Evolutionary conservation across 257 asterid species (phyloP), one percentile per base, ranked within the genome.

Genomic region (Eustoma russellianum): DNA sequence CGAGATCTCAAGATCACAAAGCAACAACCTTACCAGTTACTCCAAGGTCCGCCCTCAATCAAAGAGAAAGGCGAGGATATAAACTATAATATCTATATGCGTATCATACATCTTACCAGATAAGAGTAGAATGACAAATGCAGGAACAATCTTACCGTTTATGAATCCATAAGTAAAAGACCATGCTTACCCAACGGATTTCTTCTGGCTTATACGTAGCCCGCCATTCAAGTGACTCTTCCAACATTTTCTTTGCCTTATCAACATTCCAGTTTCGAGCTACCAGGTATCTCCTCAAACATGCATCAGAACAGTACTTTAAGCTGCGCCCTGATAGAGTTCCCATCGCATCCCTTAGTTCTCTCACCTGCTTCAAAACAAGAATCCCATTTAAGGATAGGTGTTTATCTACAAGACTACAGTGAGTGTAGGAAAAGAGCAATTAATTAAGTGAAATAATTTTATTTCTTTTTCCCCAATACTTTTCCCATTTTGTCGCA

Each of bases 221-320:
- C 52, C 97, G 76, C 97, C 97, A 89, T 60, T 76, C 71, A 33
- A 90, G 70, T 46, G 94, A 74, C 53, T 74, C 91, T 70, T 72
- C 77, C 66, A 90, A 52, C 96, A 90, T 81, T 56, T 74, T 90
- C 19, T 78, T 73, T 45, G 96, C 93, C 66, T 86, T 83, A 49
- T 70, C 87, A 38, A 86, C 70, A 61, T 83, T 73, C 96, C 97
- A 86, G 33, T 75, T 81, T 53, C 91, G 79, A 62, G 96, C 96
- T 61, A 74, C 94, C 35, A 86, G 64, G 63, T 83, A 81, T 66
- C 94, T 68, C 75, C 79, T 78, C 49, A 86, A 63, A 67, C 94
- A 77, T 1, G 74, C 83, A 56, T 90, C 86, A 3, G 56, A 65
- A 73, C 94, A 90, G 49, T 68, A 75, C 61, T 80, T 77, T 41